Conservation (phyloP, 495 filamentous ascomycete genomes). For the Delitschia confertaspora region DNA sequence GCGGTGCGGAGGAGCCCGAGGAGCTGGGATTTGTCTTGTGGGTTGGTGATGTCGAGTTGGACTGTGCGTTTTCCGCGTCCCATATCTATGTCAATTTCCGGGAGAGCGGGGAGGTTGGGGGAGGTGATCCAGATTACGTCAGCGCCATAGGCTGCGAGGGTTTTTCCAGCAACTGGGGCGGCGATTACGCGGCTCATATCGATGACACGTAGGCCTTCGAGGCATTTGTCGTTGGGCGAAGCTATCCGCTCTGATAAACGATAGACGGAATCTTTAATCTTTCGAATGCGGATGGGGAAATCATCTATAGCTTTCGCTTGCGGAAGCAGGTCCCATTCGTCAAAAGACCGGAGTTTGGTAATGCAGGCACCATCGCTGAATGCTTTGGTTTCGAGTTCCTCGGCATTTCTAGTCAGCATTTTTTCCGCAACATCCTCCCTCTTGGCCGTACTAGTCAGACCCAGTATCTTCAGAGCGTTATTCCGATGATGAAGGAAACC, state of each 20-base stretch:
- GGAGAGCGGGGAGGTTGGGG: conserved; percentile 27
- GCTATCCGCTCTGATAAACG: conserved; percentile 11
- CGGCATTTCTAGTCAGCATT: conserved; percentile 30
- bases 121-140: conserved; percentile 32
- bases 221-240: conserved; percentile 16
- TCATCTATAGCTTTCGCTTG: conserved; percentile 35
- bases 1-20: conserved; percentile 20
- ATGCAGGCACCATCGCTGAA: conserved; percentile 33
- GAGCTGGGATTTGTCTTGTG: conserved; percentile 21
- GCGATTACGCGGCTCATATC: conserved; percentile 31
- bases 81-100: conserved; percentile 25
- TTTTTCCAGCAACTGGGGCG: conserved; percentile 26
- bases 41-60: conserved; percentile 26
- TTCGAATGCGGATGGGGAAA: conserved; percentile 36
- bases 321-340: conserved; percentile 38
- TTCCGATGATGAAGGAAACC: conserved; percentile 37
- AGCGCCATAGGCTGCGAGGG: conserved; percentile 30
- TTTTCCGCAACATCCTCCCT: conserved; percentile 33
- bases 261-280: conserved; percentile 21
- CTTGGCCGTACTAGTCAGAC: conserved; percentile 21
- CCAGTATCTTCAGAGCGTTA: conserved; percentile 35
- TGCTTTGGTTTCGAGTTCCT: conserved; percentile 37
- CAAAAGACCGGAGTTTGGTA: conserved; percentile 35
- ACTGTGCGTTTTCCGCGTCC: conserved; percentile 28
- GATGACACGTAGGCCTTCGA: conserved; percentile 25